Base-by-base conservation (phyloP, 1,284 basidiomycete species). In the Trichosporon coremiiforme region DNA sequence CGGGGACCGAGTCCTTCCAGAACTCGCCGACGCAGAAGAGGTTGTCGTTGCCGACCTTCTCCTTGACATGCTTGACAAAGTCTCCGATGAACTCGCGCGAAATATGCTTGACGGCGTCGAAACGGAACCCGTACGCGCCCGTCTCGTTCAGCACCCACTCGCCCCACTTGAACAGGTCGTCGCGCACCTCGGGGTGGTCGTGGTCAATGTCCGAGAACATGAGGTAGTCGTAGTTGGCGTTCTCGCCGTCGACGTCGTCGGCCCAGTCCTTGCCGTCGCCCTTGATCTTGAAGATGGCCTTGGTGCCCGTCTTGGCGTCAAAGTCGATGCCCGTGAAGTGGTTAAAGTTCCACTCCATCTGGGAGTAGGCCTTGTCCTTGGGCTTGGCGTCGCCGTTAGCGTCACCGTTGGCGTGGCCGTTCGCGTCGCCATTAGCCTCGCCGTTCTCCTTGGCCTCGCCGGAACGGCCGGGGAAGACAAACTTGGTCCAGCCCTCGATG, bases 401-500 rank as follows among this genome's bases (percentile, higher is more conserved):
- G 35, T 80, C 77, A 65, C 79, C 79, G 29, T 45, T 47, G 47
- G 66, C 71, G 35, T 80, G 76, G 64, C 79, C 79, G 68, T 75
- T 74, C 53, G 70, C 71, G 25, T 78, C 76, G 65, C 77, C 76
- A 38, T 71, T 68, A 41, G 63, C 71, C 25, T 75, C 78, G 66
- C 81, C 68, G 50, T 73, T 53, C 50, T 53, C 22, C 50, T 53
- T 25, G 50, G 8, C 50, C 6, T 17, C 50, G 73, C 78, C 81
- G 76, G 76, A 78, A n/a, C 57, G 29, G 29, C 57, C 57, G n/a
- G 57, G 57, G 57, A 62, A 62, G 15, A 12, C 12, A 9, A 62
- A 79, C 80, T 84, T 84, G 25, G 93, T 95, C 93, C 94, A 96
- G 0, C 89, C 92, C 88, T 91, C 88, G 33, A 96, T 92, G 74